Conservation (phyloP, 257 asterid genomes). For the Henckelia pumila region DNA sequence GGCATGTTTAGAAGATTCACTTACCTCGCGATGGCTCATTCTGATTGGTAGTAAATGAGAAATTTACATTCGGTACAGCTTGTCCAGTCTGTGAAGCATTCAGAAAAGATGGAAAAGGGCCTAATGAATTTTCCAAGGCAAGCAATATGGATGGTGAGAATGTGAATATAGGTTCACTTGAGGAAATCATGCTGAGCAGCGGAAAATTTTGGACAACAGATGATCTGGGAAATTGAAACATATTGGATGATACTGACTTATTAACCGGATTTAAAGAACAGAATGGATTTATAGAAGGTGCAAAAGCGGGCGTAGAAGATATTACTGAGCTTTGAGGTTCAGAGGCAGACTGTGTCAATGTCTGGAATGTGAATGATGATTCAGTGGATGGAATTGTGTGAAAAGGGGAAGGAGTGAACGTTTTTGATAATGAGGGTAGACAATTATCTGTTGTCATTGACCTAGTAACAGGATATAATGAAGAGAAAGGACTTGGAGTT, state of each 20-base stretch:
- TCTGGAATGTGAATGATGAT: too few species aligned
- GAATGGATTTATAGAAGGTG: background rate
- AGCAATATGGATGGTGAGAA: constrained; percentile 20
- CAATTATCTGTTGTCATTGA: background rate
- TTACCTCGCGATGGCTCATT: constrained; percentile 24
- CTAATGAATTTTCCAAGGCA: constrained; percentile 22
- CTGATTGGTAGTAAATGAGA: background rate
- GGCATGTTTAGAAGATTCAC: background rate
- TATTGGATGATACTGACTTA: constrained; percentile 4
- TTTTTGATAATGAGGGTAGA: background rate
- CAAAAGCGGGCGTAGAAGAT: constrained; percentile 8
- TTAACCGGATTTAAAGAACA: background rate
- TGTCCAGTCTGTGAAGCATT: constrained; percentile 19
- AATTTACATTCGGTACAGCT: constrained; percentile 7
- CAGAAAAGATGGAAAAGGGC: constrained; percentile 13
- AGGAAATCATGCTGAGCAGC: background rate
- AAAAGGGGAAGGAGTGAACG: background rate
- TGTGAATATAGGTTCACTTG: constrained; percentile 1
- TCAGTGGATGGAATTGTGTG: background rate
- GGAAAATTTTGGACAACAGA: too few species aligned
- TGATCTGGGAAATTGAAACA: background rate
- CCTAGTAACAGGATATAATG: constrained; percentile 3
- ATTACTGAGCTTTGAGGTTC: background rate
- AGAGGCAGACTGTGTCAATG: background rate
- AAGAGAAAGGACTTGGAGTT: background rate